phyloP scores from a whole-genome alignment of 2,329 filamentous ascomycete genomes.

The Fusarium scirpi region DNA sequence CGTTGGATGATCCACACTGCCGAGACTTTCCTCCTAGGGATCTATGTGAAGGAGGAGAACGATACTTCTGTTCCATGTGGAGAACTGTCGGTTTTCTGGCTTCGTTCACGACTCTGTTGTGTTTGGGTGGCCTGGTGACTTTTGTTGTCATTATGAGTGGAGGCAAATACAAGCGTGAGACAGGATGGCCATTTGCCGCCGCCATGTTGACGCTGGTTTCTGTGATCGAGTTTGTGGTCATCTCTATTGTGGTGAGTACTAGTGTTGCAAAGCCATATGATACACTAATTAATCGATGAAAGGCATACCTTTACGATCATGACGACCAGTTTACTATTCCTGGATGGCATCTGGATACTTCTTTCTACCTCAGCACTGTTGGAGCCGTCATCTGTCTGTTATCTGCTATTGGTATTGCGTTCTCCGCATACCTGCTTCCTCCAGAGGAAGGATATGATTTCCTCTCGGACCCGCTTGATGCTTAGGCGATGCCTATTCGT shows the following conservation, averaged over 20 bases:
- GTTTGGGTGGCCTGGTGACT: slow-evolving; percentile 82
- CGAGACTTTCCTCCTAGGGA: slow-evolving; percentile 53
- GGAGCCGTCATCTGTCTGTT: slow-evolving; percentile 67
- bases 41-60: slow-evolving; percentile 60
- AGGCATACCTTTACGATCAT: slow-evolving; percentile 87
- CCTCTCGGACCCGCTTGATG: slow-evolving; percentile 64
- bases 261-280: too few relatives aligned
- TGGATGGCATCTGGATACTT: slow-evolving; percentile 83
- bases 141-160: slow-evolving; percentile 83
- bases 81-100: slow-evolving; percentile 88
- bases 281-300: slow-evolving; percentile 18
- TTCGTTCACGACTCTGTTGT: slow-evolving; percentile 83
- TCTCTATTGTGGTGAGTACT: slow-evolving; percentile 82
- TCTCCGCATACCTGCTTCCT: slow-evolving; percentile 77
- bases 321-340: slow-evolving; percentile 83
- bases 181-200: slow-evolving; percentile 82
- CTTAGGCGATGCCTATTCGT: slow-evolving; percentile 48
- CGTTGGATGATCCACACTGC: slow-evolving; percentile 71
- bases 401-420: slow-evolving; percentile 68
- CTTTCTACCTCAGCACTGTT: slow-evolving; percentile 77
- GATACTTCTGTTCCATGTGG: slow-evolving; percentile 93
- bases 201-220: slow-evolving; percentile 74
- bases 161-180: slow-evolving; percentile 82
- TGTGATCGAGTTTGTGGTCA: slow-evolving; percentile 77
- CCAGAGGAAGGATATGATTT: slow-evolving; percentile 89